phyloP scores from a whole-genome alignment of 73 alveolate genomes.

The Blepharisma japonicum region DNA sequence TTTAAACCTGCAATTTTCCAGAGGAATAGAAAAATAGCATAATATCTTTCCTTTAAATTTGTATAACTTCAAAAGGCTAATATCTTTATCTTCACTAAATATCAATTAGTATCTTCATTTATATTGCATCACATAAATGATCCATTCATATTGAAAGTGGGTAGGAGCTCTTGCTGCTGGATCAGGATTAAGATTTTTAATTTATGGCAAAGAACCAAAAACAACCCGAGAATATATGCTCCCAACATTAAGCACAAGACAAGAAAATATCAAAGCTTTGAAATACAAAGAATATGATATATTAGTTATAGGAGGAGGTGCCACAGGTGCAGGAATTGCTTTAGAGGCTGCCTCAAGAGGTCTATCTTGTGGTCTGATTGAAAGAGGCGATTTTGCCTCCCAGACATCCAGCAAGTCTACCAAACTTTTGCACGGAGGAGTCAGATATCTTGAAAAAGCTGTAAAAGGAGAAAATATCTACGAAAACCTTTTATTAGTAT shows the following conservation, averaged over 20 bases:
- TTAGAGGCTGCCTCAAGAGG: constrained; percentile 86
- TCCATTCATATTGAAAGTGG: no score
- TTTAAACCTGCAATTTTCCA: no score
- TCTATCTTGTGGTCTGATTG: constrained; percentile 68
- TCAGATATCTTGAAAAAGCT: constrained; percentile 75
- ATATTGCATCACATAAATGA: no score
- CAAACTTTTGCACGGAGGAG: constrained; percentile 90
- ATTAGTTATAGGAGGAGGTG: constrained; percentile 66
- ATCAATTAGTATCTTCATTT: no score
- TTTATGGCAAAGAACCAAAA: no score
- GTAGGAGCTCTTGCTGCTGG: no score
- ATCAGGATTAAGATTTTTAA: no score
- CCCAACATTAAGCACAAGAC: constrained; percentile 11
- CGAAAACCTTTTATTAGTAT: constrained; percentile 60
- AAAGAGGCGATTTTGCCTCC: constrained; percentile 74
- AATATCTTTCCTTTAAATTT: no score
- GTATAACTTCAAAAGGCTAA: no score
- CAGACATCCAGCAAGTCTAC: constrained; percentile 86
- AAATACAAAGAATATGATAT: constrained; percentile 43
- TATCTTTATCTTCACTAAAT: no score
- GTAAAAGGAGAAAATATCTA: constrained; percentile 50
- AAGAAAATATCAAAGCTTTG: constrained; percentile 31
- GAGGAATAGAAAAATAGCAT: no score
- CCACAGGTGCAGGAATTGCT: constrained; percentile 88
- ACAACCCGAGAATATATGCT: not conserved